Base-by-base conservation (phyloP, 306 rosid genomes). In the Senna siamea region DNA sequence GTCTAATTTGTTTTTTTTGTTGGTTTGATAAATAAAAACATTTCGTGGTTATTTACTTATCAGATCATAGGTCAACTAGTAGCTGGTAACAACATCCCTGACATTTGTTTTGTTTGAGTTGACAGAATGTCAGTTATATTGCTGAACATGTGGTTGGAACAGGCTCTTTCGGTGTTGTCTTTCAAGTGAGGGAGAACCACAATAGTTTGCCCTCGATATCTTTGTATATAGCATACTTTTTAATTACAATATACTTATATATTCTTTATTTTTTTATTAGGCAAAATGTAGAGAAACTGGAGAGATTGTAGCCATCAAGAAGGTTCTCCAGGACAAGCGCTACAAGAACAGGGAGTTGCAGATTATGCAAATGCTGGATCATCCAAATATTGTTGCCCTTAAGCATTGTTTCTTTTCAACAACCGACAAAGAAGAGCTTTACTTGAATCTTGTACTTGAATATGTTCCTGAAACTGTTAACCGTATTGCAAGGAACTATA, bases 141-240 rank as follows among this genome's bases (percentile, higher is more conserved):
- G 81, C 99, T 4, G 97, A 94, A 52, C 99, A 94, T 41, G 97
- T 94, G 51, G 92, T 94, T 57, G 99, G 99, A 69, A 94, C 97
- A 0, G 99, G 99, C 76, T 94, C 99, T 69, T 94, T 94, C 71
- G 99, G 99, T 58, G 90, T 87, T 88, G 99, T 94, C 73, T 94
- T 83, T 84, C 99, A 92, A 82, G 99, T 92, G 76, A 77, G 89
- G 9, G 72, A 40, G 6, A 50, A 23, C 37, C 19, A 5, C 79
- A 26, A 17, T 60, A 54, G 18, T 52, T 78, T 82, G 11, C 55
- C 79, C 50, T 52, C 48, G 37, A 47, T 57, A 6, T 52, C 60
- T 38, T 75, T 51, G 75, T 57, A 58, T 68, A 43, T 11, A 10
- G 28, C 52, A 22, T 76, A 50, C 73, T 14, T 55, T 69, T 63